phyloP scores from a whole-genome alignment of 148 eudicot species.

The Diospyros lotus region DNA sequence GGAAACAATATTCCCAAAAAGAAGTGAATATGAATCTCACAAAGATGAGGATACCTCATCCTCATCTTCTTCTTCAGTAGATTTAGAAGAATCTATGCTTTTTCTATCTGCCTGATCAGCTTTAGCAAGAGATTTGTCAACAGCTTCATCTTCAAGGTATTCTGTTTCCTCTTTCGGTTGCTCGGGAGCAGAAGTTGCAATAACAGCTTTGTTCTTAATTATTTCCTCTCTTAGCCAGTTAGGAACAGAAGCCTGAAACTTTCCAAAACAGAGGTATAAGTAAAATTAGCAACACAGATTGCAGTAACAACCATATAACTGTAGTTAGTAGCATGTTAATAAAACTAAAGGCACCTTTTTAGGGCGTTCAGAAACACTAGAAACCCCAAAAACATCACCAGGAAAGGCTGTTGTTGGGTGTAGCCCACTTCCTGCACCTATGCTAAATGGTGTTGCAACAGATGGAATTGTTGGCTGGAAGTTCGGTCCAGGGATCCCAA shows the following conservation, averaged over 20 bases:
- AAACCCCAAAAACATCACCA: constrained; percentile 60
- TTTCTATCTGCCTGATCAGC: constrained; percentile 75
- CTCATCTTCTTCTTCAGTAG: constrained; percentile 78
- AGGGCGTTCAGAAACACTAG: constrained; percentile 70
- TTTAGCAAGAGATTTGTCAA: constrained; percentile 45
- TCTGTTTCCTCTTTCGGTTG: constrained; percentile 42
- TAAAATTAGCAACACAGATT: not conserved
- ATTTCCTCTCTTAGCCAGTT: constrained; percentile 99
- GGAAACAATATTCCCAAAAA: constrained; percentile 8
- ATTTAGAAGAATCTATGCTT: constrained; percentile 73
- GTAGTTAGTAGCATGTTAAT: not conserved
- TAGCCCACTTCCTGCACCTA: constrained; percentile 47
- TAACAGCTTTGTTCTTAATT: constrained; percentile 77
- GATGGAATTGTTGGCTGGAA: constrained; percentile 56
- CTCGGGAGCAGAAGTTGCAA: constrained; percentile 51
- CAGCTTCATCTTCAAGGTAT: constrained; percentile 64
- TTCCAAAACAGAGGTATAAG: constrained; percentile 5
- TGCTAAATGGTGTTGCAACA: constrained; percentile 45
- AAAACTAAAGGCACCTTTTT: constrained; percentile 50
- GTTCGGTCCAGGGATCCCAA: constrained; percentile 53
- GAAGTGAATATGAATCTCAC: constrained; percentile 3
- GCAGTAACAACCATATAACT: not conserved
- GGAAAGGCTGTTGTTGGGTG: constrained; percentile 59
- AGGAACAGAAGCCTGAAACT: constrained; percentile 80
- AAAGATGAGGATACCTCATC: constrained; percentile 39